A percentile compares a stretch with the other conserved stretches of the same genome.
Evolutionary conservation across 1,139 yeast species (phyloP).

Genomic region (Nakaseomyces delphensis): DNA sequence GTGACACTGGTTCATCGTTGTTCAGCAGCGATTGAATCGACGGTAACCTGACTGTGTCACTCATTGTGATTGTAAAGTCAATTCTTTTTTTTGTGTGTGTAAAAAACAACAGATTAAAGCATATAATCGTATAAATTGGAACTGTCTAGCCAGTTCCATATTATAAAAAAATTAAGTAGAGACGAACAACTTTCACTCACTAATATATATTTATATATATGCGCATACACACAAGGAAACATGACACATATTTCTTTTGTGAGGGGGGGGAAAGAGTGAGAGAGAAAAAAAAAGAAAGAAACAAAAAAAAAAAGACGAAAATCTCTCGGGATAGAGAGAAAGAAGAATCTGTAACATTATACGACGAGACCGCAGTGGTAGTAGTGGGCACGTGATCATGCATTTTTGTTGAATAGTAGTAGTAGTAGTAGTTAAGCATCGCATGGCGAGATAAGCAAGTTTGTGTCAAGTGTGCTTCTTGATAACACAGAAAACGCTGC

Average conservation of each 20-base stretch:
- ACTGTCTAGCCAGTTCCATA: no score
- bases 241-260: background rate
- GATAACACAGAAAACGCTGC: no score
- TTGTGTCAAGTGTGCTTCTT: no score
- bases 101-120: no score
- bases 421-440: no score
- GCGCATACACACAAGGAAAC: background rate
- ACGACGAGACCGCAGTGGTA: no score
- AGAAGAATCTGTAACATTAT: background rate
- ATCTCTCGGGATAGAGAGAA: background rate
- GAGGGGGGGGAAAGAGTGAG: background rate
- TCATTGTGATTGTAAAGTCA: background rate
- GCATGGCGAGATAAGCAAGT: no score
- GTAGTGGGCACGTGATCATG: no score
- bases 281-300: background rate
- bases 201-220: no score
- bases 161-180: background rate
- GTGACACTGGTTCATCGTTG: background rate
- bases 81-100: no score
- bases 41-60: slow-evolving; percentile 5
- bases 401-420: no score
- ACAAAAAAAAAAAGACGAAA: background rate
- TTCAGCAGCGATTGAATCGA: slow-evolving; percentile 1
- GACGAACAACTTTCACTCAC: background rate
- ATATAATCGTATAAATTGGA: no score